Percentiles rank a stretch among this genome's conserved stretches.
phyloP scores from a whole-genome alignment of 73 alveolate genomes.

The Tetrahymena borealis region DNA sequence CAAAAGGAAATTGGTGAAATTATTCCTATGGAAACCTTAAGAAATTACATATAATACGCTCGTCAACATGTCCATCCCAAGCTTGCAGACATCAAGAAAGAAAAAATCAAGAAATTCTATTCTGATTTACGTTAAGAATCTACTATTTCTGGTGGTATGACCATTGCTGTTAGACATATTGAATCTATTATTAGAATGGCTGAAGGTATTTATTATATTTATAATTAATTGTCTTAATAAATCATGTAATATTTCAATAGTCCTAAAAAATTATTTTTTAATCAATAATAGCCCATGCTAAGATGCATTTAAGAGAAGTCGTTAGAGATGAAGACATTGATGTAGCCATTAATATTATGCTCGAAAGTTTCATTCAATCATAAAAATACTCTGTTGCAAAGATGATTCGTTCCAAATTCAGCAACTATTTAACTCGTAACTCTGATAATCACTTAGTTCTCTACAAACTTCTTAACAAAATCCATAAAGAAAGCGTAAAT shows the following conservation, averaged over 20 bases:
- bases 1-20: slow-evolving; percentile 7
- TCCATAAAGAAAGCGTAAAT: slow-evolving; percentile 71
- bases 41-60: slow-evolving; percentile 95
- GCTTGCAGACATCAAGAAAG: slow-evolving; percentile 81
- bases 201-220: slow-evolving; percentile 50
- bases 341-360: slow-evolving; percentile 89
- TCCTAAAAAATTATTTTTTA: not conserved
- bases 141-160: slow-evolving; percentile 86
- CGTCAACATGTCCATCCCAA: slow-evolving; percentile 87
- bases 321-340: slow-evolving; percentile 94
- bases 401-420: slow-evolving; percentile 78
- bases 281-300: slow-evolving; percentile 94
- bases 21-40: slow-evolving; percentile 81
- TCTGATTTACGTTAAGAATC: slow-evolving; percentile 88
- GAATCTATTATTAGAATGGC: slow-evolving; percentile 97
- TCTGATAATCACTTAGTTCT: slow-evolving; percentile 72
- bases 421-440: slow-evolving; percentile 61
- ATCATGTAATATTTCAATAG: too few species aligned
- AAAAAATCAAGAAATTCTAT: slow-evolving; percentile 90
- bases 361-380: slow-evolving; percentile 91
- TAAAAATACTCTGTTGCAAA: slow-evolving; percentile 92
- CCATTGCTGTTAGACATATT: slow-evolving; percentile 96
- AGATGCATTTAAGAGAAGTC: slow-evolving; percentile 92
- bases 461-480: slow-evolving; percentile 62
- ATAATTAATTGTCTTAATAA: not conserved